Conservation (phyloP, 139 green algal genomes). For the Tetratostichococcus sp. region DNA sequence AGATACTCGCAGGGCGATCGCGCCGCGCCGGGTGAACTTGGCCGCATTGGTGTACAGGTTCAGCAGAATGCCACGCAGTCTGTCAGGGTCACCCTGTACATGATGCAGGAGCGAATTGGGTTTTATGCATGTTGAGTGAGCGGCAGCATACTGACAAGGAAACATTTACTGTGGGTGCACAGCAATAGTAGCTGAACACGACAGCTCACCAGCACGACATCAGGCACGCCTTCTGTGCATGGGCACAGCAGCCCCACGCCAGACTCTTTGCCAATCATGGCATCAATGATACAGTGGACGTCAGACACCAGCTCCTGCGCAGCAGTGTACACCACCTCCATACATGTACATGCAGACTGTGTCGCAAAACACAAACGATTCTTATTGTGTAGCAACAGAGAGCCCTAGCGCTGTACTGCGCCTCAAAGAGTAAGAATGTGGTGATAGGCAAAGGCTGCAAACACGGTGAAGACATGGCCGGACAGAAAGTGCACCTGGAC, state of each 20-base stretch:
- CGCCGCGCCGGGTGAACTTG: slow-evolving; percentile 57
- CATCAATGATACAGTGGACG: slow-evolving; percentile 80
- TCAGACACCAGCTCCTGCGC: slow-evolving; percentile 53
- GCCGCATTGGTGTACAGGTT: slow-evolving; percentile 84
- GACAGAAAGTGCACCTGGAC: slow-evolving; percentile 3
- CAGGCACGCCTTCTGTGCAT: slow-evolving; percentile 16
- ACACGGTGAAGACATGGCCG: not conserved
- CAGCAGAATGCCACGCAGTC: slow-evolving; percentile 75
- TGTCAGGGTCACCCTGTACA: slow-evolving; percentile 49
- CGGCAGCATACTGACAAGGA: no score
- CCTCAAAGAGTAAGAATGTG: no score
- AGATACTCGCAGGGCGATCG: slow-evolving; percentile 58
- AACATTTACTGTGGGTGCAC: not conserved
- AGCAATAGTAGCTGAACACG: no score
- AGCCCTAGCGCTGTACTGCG: not conserved
- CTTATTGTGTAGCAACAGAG: no score
- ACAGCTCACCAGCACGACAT: slow-evolving; percentile 4
- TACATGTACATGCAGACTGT: no score
- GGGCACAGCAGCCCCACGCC: slow-evolving; percentile 37
- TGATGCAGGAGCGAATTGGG: slow-evolving; percentile 9
- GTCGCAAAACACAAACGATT: no score
- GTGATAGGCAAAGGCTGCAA: no score
- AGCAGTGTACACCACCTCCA: no score
- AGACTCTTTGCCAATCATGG: slow-evolving; percentile 55
- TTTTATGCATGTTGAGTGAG: no score